Evolutionary conservation across 2,329 filamentous ascomycete genomes (phyloP).

Genomic region (Talaromyces sp.): DNA sequence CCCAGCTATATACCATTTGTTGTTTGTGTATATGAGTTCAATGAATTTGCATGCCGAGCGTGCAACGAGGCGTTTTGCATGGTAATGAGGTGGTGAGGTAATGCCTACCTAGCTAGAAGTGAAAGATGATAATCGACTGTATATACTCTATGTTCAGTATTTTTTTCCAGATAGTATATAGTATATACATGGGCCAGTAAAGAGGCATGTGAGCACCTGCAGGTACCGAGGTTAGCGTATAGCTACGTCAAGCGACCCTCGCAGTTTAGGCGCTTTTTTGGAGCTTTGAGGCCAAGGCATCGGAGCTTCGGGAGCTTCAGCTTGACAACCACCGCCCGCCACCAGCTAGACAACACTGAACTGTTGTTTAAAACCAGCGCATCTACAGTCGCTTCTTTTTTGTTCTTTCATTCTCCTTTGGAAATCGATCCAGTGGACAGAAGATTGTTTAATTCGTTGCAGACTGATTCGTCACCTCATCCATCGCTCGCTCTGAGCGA

Average conservation of each 20-base stretch:
- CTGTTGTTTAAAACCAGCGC: no score
- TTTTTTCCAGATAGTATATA: neutral
- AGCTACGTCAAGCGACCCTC: slow-evolving; percentile 3
- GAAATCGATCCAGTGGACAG: neutral
- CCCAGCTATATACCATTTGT: slow-evolving; percentile 17
- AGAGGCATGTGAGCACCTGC: neutral
- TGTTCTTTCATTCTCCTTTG: neutral
- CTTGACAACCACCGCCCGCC: neutral
- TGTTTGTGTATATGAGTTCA: slow-evolving; percentile 3
- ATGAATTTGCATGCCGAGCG: slow-evolving; percentile 8
- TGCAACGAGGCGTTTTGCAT: slow-evolving; percentile 14
- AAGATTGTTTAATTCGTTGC: neutral
- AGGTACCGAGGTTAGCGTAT: slow-evolving; percentile 1
- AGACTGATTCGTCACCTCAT: neutral
- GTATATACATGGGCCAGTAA: neutral
- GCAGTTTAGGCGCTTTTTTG: neutral
- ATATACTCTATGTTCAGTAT: neutral
- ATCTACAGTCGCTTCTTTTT: no score
- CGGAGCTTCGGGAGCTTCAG: slow-evolving; percentile 1
- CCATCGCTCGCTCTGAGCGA: slow-evolving; percentile 3
- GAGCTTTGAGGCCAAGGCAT: no score
- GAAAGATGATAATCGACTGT: neutral
- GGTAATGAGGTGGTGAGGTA: slow-evolving; percentile 1
- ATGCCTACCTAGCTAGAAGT: neutral
- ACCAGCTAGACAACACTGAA: no score